phyloP scores from a whole-genome alignment of 2,329 filamentous ascomycete genomes.

The Apiospora kogelbergensis region DNA sequence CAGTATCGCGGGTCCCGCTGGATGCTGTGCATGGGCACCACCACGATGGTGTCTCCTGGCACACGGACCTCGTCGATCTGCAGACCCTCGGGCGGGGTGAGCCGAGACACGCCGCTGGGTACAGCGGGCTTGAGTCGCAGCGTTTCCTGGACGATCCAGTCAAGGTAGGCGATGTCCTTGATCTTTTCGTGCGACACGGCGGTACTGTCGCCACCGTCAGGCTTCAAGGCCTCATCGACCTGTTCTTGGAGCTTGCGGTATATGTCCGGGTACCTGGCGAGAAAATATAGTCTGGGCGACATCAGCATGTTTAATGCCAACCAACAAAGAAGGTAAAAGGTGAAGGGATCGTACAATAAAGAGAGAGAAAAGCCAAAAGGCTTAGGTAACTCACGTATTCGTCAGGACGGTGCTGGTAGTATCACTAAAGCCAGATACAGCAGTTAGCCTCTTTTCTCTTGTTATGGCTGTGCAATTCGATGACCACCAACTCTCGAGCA shows the following conservation, averaged over 20 bases:
- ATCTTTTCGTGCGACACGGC: slow-evolving; percentile 31
- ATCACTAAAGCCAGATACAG: background rate
- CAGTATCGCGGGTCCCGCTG: slow-evolving; percentile 25
- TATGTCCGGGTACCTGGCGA: slow-evolving; percentile 31
- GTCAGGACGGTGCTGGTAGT: background rate
- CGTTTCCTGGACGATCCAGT: slow-evolving; percentile 30
- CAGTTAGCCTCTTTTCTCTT: too few relatives aligned
- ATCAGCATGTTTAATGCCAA: background rate
- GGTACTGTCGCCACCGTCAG: slow-evolving; percentile 21
- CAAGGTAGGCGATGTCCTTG: slow-evolving; percentile 31
- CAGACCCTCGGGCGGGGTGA: slow-evolving; percentile 36
- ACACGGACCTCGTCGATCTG: slow-evolving; percentile 32
- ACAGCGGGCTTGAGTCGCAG: slow-evolving; percentile 38
- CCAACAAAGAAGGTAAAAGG: too few relatives aligned
- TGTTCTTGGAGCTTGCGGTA: slow-evolving; percentile 29
- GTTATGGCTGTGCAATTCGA: slow-evolving; percentile 18
- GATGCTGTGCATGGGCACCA: slow-evolving; percentile 24
- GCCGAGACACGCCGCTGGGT: slow-evolving; percentile 33
- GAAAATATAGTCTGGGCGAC: slow-evolving; percentile 25
- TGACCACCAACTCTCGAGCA: too few relatives aligned
- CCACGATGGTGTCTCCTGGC: slow-evolving; percentile 30
- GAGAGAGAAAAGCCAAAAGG: too few relatives aligned
- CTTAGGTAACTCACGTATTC: background rate
- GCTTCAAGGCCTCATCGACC: slow-evolving; percentile 31
- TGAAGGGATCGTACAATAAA: too few relatives aligned